phyloP scores from a whole-genome alignment of 345 rosid species.

The Psidium guajava region DNA sequence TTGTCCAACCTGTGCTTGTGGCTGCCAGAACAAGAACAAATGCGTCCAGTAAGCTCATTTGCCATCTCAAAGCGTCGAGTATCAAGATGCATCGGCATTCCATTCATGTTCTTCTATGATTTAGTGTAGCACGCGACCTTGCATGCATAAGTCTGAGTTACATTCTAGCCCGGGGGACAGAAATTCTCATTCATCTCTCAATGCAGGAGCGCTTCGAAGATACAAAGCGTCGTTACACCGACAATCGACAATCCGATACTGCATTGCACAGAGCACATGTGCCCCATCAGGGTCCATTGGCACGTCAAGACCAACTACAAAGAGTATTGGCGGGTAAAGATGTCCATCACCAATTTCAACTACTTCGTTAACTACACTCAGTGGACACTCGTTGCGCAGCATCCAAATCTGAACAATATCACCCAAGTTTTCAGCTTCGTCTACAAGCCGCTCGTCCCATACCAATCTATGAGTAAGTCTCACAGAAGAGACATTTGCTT shows the following conservation, averaged over 20 bases:
- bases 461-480: conserved; percentile 39
- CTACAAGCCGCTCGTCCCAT: conserved; percentile 34
- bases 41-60: conserved; percentile 5
- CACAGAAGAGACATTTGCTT: not conserved
- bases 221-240: not conserved
- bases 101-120: not conserved
- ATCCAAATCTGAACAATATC: conserved; percentile 18
- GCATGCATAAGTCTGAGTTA: not conserved
- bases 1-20: conserved; percentile 37
- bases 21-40: conserved; percentile 13
- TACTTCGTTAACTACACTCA: conserved; percentile 12
- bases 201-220: conserved; percentile 8
- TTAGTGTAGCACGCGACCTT: not conserved
- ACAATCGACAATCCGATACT: not conserved
- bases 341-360: conserved; percentile 17
- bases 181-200: not conserved
- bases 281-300: conserved; percentile 23
- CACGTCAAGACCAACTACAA: conserved; percentile 22
- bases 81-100: not conserved
- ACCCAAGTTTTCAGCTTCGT: conserved; percentile 40
- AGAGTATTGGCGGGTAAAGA: conserved; percentile 24
- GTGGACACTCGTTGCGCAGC: conserved; percentile 29
- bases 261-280: conserved; percentile 14
- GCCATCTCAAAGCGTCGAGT: not conserved
- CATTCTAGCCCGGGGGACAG: not conserved